Evolutionary conservation across 1,284 basidiomycete genomes (phyloP), one percentile per base, ranked within the genome.

Genomic region (Cutaneotrichosporon sp.): DNA sequence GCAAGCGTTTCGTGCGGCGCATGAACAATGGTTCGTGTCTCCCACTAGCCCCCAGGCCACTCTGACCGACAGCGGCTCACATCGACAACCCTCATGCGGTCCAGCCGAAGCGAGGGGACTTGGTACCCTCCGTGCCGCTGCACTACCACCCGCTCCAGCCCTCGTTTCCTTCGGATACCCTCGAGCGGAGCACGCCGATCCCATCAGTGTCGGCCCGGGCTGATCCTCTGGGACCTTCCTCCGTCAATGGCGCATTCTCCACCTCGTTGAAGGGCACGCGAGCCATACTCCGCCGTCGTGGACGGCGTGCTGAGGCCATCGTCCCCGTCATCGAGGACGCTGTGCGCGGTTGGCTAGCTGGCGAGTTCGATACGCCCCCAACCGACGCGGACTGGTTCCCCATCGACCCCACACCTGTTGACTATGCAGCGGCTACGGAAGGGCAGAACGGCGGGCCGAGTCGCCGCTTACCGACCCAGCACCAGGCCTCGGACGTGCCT

Each of bases 181-280:
- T 74, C 10, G 69, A 69, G n/a, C 70, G 72, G 34, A 73, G 65
- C 46, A 65, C 40, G n/a, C 63, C 63, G 4, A 65, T 76, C 42
- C 67, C 73, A 10, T 18, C 67, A 9, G 56, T 62, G 26, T 31
- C 58, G 0, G 10, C 4, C 16, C 52, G 64, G 34, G 11, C 62
- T 36, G 51, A 67, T 60, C 55, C 65, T 30, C 22, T 66, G 60
- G 58, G 56, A 16, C 14, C 60, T 5, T 56, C 52, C 14, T 47
- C 52, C 2, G 65, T 64, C n/a, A 63, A 69, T 38, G 79, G 79
- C 0, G 67, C 72, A 14, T 81, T 77, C 67, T 68, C 69, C 9
- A 75, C 78, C n/a, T 73, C 70, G 10, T 69, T 81, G 14, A 79
- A 78, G 64, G 80, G 80, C 5, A 77, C 75, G 2, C 65, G 80